Evolutionary conservation across 495 filamentous ascomycete species (phyloP).

Genomic region (Aspergillus funiculosus): DNA sequence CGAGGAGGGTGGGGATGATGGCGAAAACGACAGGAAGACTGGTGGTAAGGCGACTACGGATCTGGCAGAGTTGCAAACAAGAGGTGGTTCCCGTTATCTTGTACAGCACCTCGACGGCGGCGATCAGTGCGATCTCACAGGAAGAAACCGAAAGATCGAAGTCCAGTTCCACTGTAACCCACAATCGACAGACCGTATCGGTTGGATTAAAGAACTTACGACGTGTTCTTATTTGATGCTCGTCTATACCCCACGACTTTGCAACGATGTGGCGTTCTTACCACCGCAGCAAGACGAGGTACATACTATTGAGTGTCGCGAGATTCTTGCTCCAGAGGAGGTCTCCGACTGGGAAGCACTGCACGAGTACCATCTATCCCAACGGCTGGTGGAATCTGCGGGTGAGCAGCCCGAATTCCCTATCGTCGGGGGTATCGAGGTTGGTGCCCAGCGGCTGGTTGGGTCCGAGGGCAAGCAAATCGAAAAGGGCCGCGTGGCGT

Average conservation of each 20-base stretch:
- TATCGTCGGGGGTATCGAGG: constrained; percentile 53
- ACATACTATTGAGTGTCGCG: constrained; percentile 70
- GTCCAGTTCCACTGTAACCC: constrained; percentile 92
- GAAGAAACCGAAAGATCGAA: constrained; percentile 77
- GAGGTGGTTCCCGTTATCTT: constrained; percentile 82
- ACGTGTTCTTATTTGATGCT: constrained; percentile 96
- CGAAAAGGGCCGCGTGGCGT: constrained; percentile 45
- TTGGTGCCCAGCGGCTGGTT: constrained; percentile 53
- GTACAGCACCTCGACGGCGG: constrained; percentile 82
- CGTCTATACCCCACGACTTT: constrained; percentile 86
- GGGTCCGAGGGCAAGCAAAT: constrained; percentile 51
- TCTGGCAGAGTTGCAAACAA: constrained; percentile 65
- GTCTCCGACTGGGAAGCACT: constrained; percentile 51
- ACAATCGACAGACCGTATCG: constrained; percentile 73
- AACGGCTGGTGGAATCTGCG: constrained; percentile 34
- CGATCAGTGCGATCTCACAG: constrained; percentile 85
- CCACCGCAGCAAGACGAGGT: constrained; percentile 77
- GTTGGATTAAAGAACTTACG: constrained; percentile 89
- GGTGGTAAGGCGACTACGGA: constrained; percentile 32
- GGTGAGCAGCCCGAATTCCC: constrained; percentile 28
- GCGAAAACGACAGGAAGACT: constrained; percentile 28
- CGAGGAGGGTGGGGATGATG: constrained; percentile 19
- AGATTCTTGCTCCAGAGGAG: constrained; percentile 57
- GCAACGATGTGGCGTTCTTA: constrained; percentile 85
- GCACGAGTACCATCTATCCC: constrained; percentile 39